These are phyloP conservation scores for Austroboletus niveus DNA, from an alignment of 1,284 basidiomycete species.

Conservation along the genomic window DNA sequence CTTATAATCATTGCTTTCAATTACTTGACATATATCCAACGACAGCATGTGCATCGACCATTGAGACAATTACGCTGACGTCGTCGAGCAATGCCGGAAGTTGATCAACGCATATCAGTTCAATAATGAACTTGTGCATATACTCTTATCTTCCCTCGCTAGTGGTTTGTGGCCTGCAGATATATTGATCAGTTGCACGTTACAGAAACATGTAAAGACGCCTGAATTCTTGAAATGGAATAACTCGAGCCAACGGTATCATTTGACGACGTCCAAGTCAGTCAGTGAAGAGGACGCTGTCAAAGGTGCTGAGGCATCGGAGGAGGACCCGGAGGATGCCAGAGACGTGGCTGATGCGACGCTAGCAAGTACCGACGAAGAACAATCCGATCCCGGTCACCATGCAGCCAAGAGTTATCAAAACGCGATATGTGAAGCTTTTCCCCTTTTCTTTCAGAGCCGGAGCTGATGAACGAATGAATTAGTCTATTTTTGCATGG, in stretches of 20 bases:
- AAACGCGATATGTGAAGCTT: conserved; percentile 77
- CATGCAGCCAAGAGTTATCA: conserved; percentile 85
- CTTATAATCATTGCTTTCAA: neutral
- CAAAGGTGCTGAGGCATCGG: no score
- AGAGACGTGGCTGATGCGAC: conserved; percentile 5
- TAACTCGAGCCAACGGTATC: conserved; percentile 50
- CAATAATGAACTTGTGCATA: conserved; percentile 45
- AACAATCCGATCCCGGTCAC: conserved; percentile 73
- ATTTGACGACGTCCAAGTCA: conserved; percentile 27
- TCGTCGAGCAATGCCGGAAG: conserved; percentile 48
- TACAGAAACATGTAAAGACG: conserved; percentile 77
- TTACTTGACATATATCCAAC: neutral
- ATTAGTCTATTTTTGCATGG: conserved; percentile 87
- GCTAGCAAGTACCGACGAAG: conserved; percentile 54
- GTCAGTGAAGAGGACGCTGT: no score
- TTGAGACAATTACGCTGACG: conserved; percentile 41
- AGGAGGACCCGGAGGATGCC: conserved; percentile 6
- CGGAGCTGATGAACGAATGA: neutral
- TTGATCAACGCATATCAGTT: no score
- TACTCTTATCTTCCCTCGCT: conserved; percentile 69
- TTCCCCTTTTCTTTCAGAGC: neutral
- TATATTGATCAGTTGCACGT: conserved; percentile 69
- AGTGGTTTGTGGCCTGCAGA: conserved; percentile 48
- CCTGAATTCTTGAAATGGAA: conserved; percentile 59
- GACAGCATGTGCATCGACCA: conserved; percentile 63